Percentiles rank a stretch among this genome's conserved stretches.
phyloP scores from a whole-genome alignment of 148 eudicot species.

The Vaccinium macrocarpon region DNA sequence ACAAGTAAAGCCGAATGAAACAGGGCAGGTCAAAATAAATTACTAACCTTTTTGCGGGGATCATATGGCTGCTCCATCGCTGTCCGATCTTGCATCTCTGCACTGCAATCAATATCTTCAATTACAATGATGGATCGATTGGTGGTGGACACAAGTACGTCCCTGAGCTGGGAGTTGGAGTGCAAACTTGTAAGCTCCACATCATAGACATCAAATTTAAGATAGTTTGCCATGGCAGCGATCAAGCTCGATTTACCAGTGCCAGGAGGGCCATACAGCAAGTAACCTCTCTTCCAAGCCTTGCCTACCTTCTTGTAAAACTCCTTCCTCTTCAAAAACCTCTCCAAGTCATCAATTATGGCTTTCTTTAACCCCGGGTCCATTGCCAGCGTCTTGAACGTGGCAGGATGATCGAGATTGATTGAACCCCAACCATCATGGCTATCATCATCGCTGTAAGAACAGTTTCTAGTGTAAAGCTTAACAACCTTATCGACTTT shows the following conservation, averaged over 20 bases:
- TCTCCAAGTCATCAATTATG: slow-evolving; percentile 31
- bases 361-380: slow-evolving; percentile 15
- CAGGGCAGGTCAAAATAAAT: not conserved
- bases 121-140: slow-evolving; percentile 36
- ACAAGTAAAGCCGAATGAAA: too few species aligned
- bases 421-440: slow-evolving; percentile 17
- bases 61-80: not conserved
- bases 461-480: slow-evolving; percentile 35
- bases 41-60: not conserved
- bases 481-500: slow-evolving; percentile 32
- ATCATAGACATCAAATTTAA: slow-evolving; percentile 38
- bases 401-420: slow-evolving; percentile 19
- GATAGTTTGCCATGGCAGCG: slow-evolving; percentile 35
- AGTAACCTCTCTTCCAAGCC: slow-evolving; percentile 45
- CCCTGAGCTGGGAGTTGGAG: slow-evolving; percentile 29
- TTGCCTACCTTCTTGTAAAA: slow-evolving; percentile 35
- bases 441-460: too few species aligned
- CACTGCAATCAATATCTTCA: slow-evolving; percentile 40
- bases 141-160: slow-evolving; percentile 23
- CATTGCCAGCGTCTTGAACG: slow-evolving; percentile 15
- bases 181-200: slow-evolving; percentile 30
- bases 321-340: slow-evolving; percentile 36
- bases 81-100: slow-evolving; percentile 23
- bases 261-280: slow-evolving; percentile 43
- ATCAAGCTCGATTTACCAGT: slow-evolving; percentile 40